Evolutionary conservation across 2,329 filamentous ascomycete species (phyloP).

Genomic region (Colletotrichum scovillei): DNA sequence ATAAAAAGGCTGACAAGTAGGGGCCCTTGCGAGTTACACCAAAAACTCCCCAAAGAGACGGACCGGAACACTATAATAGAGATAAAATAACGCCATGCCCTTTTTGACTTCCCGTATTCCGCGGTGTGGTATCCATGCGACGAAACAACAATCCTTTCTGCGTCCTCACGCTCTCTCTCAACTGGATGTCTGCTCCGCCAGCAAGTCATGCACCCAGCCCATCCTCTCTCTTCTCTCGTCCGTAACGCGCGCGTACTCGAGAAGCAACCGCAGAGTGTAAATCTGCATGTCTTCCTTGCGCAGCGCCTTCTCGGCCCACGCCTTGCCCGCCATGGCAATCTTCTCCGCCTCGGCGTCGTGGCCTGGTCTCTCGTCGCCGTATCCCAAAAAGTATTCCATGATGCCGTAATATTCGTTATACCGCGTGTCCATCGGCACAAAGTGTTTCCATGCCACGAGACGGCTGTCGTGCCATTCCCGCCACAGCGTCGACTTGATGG

Average conservation of each 20-base stretch:
- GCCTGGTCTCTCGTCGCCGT: constrained; percentile 51
- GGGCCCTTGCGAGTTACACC: not conserved
- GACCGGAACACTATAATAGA: not conserved
- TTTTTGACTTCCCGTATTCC: not conserved
- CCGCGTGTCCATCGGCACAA: constrained; percentile 81
- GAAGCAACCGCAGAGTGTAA: constrained; percentile 72
- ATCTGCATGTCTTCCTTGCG: constrained; percentile 80
- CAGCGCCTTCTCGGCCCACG: constrained; percentile 76
- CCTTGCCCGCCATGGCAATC: constrained; percentile 74
- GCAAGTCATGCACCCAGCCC: constrained; percentile 66
- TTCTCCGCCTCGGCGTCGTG: constrained; percentile 70
- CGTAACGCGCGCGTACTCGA: constrained; percentile 70
- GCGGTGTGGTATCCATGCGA: not conserved
- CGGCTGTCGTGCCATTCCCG: constrained; percentile 84
- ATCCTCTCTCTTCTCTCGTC: constrained; percentile 63
- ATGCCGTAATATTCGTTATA: constrained; percentile 79
- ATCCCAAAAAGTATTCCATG: constrained; percentile 79
- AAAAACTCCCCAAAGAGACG: not conserved
- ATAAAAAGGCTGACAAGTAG: not conserved
- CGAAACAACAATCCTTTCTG: too few species aligned
- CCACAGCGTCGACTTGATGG: constrained; percentile 83
- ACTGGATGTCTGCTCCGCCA: constrained; percentile 33
- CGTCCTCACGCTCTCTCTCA: not conserved
- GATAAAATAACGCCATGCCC: constrained; percentile 22
- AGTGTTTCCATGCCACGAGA: constrained; percentile 82